These are phyloP conservation scores for Microstroma glucosiphilum DNA, from an alignment of 1,284 basidiomycete genomes.

Conservation along the genomic window DNA sequence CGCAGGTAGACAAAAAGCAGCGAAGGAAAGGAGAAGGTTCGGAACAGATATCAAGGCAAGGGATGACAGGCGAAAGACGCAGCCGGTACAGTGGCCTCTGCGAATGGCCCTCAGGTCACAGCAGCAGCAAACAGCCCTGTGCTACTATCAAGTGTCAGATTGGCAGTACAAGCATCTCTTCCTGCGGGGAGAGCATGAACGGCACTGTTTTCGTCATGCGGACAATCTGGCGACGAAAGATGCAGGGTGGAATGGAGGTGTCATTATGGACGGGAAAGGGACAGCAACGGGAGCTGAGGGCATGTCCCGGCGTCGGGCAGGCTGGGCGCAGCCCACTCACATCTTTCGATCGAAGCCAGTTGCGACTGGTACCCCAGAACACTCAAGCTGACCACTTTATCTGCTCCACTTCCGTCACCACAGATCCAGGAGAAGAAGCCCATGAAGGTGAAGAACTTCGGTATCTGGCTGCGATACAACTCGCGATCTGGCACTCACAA, in stretches of 20 bases:
- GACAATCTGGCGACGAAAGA: background rate
- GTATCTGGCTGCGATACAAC: constrained; percentile 96
- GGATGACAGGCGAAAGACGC: background rate
- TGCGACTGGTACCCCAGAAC: no score
- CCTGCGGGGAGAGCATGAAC: background rate
- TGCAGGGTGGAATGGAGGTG: background rate
- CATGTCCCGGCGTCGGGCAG: background rate
- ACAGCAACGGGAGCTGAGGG: background rate
- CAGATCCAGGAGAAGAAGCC: constrained; percentile 77
- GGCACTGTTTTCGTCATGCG: background rate
- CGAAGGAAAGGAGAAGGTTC: no score
- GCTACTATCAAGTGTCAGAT: no score
- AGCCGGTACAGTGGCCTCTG: background rate
- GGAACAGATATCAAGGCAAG: no score
- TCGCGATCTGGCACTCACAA: constrained; percentile 51
- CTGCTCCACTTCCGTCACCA: background rate
- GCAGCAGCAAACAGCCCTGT: no score
- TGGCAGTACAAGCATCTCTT: no score
- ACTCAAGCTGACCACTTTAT: background rate
- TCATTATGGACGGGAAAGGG: no score
- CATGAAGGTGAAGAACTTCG: constrained; percentile 98
- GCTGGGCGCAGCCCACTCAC: background rate
- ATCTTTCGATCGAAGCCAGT: background rate
- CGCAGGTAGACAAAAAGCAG: no score
- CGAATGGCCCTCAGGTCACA: background rate